phyloP scores from a whole-genome alignment of 345 rosid species.

The Populus ilicifolia region DNA sequence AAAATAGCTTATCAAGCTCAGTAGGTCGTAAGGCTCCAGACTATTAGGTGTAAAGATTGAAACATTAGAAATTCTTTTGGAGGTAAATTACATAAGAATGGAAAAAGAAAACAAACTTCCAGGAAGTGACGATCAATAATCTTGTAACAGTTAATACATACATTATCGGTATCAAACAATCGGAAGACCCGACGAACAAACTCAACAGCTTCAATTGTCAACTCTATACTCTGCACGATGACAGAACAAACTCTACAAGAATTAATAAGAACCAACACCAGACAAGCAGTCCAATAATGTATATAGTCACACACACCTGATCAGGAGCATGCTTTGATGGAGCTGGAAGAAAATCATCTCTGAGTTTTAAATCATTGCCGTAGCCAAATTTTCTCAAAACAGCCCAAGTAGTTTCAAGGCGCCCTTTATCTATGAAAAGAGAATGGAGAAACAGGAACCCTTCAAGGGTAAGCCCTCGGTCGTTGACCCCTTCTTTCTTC shows the following conservation, averaged over 20 bases:
- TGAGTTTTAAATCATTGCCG: slow-evolving; percentile 58
- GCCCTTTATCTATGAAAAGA: slow-evolving; percentile 78
- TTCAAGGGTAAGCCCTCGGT: slow-evolving; percentile 72
- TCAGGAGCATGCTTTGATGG: slow-evolving; percentile 66
- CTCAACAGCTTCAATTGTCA: slow-evolving; percentile 53
- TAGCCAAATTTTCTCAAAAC: slow-evolving; percentile 80
- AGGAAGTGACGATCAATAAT: neutral
- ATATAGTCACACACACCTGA: slow-evolving; percentile 43
- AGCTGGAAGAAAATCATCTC: slow-evolving; percentile 52
- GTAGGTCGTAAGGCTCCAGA: slow-evolving; percentile 62
- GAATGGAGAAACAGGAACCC: slow-evolving; percentile 72
- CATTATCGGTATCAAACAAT: slow-evolving; percentile 65
- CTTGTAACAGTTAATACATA: slow-evolving; percentile 27
- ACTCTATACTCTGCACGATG: slow-evolving; percentile 63
- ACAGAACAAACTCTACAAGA: neutral
- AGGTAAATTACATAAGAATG: neutral
- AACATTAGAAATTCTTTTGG: slow-evolving; percentile 1
- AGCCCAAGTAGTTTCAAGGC: slow-evolving; percentile 78
- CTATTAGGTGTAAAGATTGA: slow-evolving; percentile 38
- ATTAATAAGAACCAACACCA: neutral
- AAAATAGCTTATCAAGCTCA: slow-evolving; percentile 66
- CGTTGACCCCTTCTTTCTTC: slow-evolving; percentile 67
- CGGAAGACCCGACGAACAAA: slow-evolving; percentile 63
- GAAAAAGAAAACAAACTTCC: neutral
- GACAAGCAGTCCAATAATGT: neutral